Conservation (phyloP, 2,329 filamentous ascomycete genomes). For the Dothideomycetes sp. region DNA sequence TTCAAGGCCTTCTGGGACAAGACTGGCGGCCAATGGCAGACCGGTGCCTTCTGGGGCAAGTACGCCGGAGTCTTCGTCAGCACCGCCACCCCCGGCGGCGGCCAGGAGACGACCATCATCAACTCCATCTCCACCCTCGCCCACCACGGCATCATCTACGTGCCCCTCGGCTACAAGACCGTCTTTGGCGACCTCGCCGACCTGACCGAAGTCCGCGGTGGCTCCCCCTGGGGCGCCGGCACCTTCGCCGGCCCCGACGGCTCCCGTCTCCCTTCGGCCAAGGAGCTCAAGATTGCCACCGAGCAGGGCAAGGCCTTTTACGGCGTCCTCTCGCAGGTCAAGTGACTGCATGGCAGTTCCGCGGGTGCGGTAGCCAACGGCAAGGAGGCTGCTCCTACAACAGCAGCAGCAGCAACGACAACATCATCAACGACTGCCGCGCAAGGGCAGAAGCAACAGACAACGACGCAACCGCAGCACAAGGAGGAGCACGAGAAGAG, state of each 20-base stretch:
- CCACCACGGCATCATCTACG: conserved; percentile 93
- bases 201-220: conserved; percentile 71
- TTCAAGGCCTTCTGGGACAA: conserved; percentile 92
- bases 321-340: conserved; percentile 59
- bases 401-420: conserved; percentile 9
- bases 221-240: conserved; percentile 85
- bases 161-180: conserved; percentile 87
- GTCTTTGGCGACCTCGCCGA: conserved; percentile 60
- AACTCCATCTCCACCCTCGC: conserved; percentile 71
- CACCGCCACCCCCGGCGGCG: conserved; percentile 74
- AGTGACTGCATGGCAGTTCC: conserved; percentile 64
- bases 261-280: conserved; percentile 63
- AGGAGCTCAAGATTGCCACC: conserved; percentile 69
- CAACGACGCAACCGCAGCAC: conserved; percentile 19
- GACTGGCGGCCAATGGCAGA: conserved; percentile 74
- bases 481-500: conserved; percentile 42
- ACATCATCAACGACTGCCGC: background rate
- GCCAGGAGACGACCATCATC: conserved; percentile 82
- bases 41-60: conserved; percentile 62
- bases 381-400: conserved; percentile 14
- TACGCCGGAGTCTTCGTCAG: conserved; percentile 84
- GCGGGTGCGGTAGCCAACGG: conserved; percentile 16
- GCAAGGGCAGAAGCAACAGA: conserved; percentile 15
- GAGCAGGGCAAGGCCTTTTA: conserved; percentile 83
- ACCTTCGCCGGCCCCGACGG: conserved; percentile 72